phyloP scores from a whole-genome alignment of 768 basidiomycete genomes.

The Cystofilobasidium bisporidii region DNA sequence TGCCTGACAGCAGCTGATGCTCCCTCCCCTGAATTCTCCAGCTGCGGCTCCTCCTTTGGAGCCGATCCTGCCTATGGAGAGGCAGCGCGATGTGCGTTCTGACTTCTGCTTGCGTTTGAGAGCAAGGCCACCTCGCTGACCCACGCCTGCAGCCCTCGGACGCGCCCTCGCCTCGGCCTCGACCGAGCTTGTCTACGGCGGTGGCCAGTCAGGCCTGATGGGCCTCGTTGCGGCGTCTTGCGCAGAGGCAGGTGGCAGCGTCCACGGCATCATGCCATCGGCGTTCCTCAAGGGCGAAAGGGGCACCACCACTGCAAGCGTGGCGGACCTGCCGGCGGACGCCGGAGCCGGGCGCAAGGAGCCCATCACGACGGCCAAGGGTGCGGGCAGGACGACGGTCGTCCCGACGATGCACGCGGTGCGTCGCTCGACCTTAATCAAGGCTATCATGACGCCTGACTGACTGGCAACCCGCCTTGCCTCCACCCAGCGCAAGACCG shows the following conservation, averaged over 20 bases:
- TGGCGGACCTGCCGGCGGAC: conserved; percentile 29
- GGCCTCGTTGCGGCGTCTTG: conserved; percentile 63
- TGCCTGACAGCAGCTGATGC: no score
- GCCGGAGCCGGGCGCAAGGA: conserved; percentile 31
- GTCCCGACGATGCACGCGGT: conserved; percentile 38
- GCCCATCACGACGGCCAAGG: conserved; percentile 27
- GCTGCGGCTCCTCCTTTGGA: conserved; percentile 2
- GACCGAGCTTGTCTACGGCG: conserved; percentile 73
- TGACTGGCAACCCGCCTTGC: not conserved
- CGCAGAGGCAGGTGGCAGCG: conserved; percentile 57
- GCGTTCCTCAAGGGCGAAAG: conserved; percentile 67
- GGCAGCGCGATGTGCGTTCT: not conserved
- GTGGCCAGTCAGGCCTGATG: conserved; percentile 76
- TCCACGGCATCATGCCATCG: conserved; percentile 66
- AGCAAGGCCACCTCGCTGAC: not conserved
- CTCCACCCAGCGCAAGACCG: conserved; percentile 57
- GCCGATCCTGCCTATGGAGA: not conserved
- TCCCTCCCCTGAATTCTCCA: no score
- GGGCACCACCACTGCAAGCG: conserved; percentile 36
- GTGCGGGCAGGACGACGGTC: conserved; percentile 13
- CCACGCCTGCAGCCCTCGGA: conserved; percentile 53
- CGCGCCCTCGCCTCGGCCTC: conserved; percentile 54
- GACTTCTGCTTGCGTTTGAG: not conserved
- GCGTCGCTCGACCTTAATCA: not conserved
- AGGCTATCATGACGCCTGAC: not conserved